Evolutionary conservation across 345 rosid genomes (phyloP).

Genomic region (Microcos paniculata): DNA sequence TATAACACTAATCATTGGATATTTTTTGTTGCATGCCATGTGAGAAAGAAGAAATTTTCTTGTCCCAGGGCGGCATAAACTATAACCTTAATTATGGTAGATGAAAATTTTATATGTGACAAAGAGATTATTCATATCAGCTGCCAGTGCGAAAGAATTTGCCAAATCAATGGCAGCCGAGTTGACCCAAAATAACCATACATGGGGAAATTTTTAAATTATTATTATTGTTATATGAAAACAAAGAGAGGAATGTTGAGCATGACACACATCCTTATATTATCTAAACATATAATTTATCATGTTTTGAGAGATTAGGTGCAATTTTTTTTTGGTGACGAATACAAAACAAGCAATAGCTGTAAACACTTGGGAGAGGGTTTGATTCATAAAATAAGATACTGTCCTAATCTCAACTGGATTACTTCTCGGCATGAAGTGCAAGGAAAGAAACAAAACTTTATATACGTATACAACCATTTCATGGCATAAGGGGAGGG

Average conservation of each 20-base stretch:
- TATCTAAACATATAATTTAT: constrained; percentile 18
- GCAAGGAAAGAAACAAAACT: constrained; percentile 23
- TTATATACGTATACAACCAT: too few species aligned
- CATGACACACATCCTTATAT: constrained; percentile 21
- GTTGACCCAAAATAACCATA: constrained; percentile 32
- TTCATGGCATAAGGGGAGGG: constrained; percentile 25
- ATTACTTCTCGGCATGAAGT: constrained; percentile 37
- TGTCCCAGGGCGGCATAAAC: neutral
- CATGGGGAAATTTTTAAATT: neutral
- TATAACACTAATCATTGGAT: constrained; percentile 12
- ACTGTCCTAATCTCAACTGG: constrained; percentile 26
- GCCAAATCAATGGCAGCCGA: constrained; percentile 24
- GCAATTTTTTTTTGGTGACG: constrained; percentile 20
- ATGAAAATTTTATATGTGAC: neutral
- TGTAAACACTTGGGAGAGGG: constrained; percentile 4
- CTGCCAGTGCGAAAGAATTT: neutral
- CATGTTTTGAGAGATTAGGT: constrained; percentile 23
- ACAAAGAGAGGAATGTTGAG: constrained; percentile 30
- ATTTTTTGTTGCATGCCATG: constrained; percentile 11
- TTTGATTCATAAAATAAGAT: constrained; percentile 21
- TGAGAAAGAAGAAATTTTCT: neutral
- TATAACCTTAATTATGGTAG: neutral
- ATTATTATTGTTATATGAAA: constrained; percentile 5
- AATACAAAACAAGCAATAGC: constrained; percentile 8
- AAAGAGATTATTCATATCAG: neutral